phyloP scores from a whole-genome alignment of 148 eudicot genomes.

The Selenicereus undatus region DNA sequence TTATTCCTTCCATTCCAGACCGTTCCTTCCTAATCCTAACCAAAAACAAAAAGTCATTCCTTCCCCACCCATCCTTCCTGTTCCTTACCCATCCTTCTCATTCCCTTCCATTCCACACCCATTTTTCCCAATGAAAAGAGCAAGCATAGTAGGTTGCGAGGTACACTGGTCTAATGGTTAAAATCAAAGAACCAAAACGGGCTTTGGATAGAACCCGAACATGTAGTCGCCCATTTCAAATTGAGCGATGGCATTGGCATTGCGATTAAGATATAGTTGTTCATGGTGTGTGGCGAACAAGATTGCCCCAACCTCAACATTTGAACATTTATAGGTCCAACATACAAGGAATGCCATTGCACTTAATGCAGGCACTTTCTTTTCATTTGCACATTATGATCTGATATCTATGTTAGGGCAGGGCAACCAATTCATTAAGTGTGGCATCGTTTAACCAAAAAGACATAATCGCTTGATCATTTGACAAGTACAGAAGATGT shows the following conservation, averaged over 20 bases:
- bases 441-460: background rate
- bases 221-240: too few relatives aligned
- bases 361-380: background rate
- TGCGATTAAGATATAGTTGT: too few relatives aligned
- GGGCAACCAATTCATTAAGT: background rate
- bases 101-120: too few relatives aligned
- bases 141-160: background rate
- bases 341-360: background rate
- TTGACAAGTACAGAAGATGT: background rate
- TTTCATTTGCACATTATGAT: background rate
- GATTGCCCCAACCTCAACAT: background rate
- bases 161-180: background rate
- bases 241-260: background rate
- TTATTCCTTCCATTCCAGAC: too few relatives aligned
- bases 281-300: too few relatives aligned
- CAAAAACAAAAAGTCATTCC: too few relatives aligned
- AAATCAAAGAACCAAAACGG: too few relatives aligned
- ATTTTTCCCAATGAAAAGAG: too few relatives aligned
- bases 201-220: too few relatives aligned
- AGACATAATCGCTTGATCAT: background rate
- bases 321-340: background rate
- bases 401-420: background rate
- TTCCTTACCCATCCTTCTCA: too few relatives aligned
- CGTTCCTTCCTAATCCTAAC: too few relatives aligned
- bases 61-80: background rate